Evolutionary conservation across 371 early-diverging fungal species (phyloP), one percentile per base, ranked within the genome.

Genomic region (Syncephalastrum monosporum): DNA sequence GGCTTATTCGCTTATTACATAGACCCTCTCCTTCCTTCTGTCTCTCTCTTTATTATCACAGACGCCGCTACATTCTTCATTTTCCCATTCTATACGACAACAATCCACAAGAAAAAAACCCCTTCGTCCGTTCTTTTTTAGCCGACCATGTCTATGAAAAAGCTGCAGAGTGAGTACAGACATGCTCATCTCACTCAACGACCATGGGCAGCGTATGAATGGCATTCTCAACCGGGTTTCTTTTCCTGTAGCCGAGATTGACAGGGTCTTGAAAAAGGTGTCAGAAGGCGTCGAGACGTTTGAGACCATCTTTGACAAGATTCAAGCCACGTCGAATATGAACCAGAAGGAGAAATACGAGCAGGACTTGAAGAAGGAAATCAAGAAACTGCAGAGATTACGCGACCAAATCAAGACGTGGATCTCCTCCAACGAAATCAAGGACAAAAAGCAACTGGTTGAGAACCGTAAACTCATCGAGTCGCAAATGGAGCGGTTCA

Each of bases 351-450:
- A 98, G 64, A 97, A 97, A 77, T 89, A 90, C 60, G 98, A 98
- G 64, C 84, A 84, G 46, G 97, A 96, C 60, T 74, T 98, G 60
- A 98, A 98, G 71, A 95, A 95, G 79, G 98, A 98, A 75, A 97
- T 98, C 72, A 98, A 98, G 72, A 97, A 97, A 74, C 81, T 98
- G 53, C 97, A 97, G 68, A 81, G 96, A 63, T 80, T 84, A 59
- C 88, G 98, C 45, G 98, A 98, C 75, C 96, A 96, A 72, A 97
- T 98, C 68, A 96, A 97, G 73, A 87, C 90, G 55, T 98, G 96
- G 96, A 77, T 94, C 42, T 81, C 91, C 4, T 90, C 88, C 47
- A 91, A 82, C 61, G 97, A 97, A 42, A 92, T 98, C 68, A 98
- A 98, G 81, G 97, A 97, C 77, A 98, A 98, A 74, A 82, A 86